Conservation (phyloP, 2,329 filamentous ascomycete genomes). For the Ceratocystis cacaofunesta region DNA sequence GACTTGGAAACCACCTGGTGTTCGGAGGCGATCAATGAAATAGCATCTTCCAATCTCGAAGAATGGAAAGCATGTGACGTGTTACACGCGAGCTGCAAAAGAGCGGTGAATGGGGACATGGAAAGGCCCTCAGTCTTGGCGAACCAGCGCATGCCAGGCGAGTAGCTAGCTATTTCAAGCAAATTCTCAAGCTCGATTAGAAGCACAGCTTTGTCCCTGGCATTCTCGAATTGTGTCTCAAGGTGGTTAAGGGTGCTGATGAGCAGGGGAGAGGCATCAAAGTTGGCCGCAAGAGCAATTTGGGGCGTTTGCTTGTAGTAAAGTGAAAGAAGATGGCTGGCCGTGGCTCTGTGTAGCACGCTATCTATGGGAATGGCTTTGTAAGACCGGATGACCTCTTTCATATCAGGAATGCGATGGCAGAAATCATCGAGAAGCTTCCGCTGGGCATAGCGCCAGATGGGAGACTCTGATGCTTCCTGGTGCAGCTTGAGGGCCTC, state of each 20-base stretch:
- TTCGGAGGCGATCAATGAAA: conserved; percentile 13
- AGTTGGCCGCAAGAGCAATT: conserved; percentile 65
- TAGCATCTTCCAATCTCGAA: conserved; percentile 9
- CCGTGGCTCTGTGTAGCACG: conserved; percentile 59
- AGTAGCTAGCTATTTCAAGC: conserved; percentile 64
- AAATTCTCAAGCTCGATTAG: conserved; percentile 68
- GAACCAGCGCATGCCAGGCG: conserved; percentile 83
- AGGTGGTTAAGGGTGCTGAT: conserved; percentile 51
- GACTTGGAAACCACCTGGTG: conserved; percentile 15
- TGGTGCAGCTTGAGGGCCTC: conserved; percentile 45
- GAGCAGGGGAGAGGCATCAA: conserved; percentile 71
- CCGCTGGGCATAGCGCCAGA: conserved; percentile 57
- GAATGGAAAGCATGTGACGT: conserved; percentile 14
- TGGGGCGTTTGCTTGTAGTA: conserved; percentile 76
- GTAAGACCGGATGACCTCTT: conserved; percentile 63
- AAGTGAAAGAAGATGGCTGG: conserved; percentile 63
- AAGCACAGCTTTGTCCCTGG: conserved; percentile 38
- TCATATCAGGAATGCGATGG: conserved; percentile 64
- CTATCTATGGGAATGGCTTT: conserved; percentile 53
- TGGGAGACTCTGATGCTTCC: conserved; percentile 21
- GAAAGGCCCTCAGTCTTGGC: conserved; percentile 50
- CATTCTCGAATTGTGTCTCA: conserved; percentile 37
- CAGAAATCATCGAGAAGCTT: conserved; percentile 61
- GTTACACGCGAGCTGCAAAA: conserved; percentile 37
- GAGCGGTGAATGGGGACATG: conserved; percentile 55